Evolutionary conservation across 495 filamentous ascomycete genomes (phyloP).

Genomic region (Daldinia loculata): DNA sequence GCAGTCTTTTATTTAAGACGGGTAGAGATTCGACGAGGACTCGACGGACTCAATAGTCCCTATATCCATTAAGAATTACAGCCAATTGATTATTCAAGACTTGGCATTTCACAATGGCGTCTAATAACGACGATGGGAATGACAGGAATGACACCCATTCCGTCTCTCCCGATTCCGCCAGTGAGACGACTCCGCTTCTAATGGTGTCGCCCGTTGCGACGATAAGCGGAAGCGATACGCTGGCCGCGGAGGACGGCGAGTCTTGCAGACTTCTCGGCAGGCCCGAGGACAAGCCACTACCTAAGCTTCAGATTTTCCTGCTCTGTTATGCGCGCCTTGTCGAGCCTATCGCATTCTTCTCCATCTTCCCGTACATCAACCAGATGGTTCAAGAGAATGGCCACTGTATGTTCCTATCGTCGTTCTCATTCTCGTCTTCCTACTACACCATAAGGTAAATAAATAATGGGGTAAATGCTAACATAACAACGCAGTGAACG

Average conservation of each 20-base stretch:
- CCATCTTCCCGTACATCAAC: conserved; percentile 78
- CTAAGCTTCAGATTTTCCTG: conserved; percentile 65
- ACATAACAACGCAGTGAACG: conserved; percentile 45
- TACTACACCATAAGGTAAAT: no score
- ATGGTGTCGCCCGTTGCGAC: conserved; percentile 33
- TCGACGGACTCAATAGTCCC: neutral
- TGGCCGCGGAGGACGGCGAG: conserved; percentile 33
- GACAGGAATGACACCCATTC: neutral
- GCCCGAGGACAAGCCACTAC: conserved; percentile 57
- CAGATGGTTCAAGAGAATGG: conserved; percentile 73
- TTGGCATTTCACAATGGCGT: conserved; percentile 17
- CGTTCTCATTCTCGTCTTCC: neutral
- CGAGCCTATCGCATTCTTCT: conserved; percentile 79
- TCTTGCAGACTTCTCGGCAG: conserved; percentile 35
- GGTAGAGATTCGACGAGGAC: neutral
- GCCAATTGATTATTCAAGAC: neutral
- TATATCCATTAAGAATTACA: neutral
- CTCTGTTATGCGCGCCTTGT: conserved; percentile 73
- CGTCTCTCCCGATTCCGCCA: conserved; percentile 16
- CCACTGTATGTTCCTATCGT: conserved; percentile 32
- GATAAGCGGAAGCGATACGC: conserved; percentile 29
- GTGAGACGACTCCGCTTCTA: conserved; percentile 52
- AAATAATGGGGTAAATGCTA: neutral
- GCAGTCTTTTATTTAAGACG: neutral
- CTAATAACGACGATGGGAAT: neutral